Evolutionary conservation across 768 basidiomycete species (phyloP).

Genomic region (Candolleomyces eurysporus): DNA sequence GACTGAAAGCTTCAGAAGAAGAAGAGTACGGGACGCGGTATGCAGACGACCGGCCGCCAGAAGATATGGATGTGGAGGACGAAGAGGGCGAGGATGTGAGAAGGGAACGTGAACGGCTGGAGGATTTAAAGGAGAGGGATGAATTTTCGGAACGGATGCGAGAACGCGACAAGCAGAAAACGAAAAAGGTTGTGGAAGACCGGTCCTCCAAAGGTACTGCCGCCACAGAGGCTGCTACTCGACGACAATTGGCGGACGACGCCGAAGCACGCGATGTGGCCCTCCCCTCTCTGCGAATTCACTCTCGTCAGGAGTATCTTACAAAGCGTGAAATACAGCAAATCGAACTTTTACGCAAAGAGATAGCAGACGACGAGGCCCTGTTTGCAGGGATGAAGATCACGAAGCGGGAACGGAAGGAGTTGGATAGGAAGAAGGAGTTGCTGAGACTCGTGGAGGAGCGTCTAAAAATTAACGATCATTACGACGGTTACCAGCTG

Average conservation of each 20-base stretch:
- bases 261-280: conserved; percentile 50
- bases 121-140: conserved; percentile 86
- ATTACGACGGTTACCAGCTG: conserved; percentile 92
- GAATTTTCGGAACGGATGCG: conserved; percentile 89
- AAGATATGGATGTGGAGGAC: conserved; percentile 24
- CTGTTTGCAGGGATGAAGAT: conserved; percentile 90
- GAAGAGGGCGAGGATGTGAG: conserved; percentile 63
- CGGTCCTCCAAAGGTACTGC: conserved; percentile 75
- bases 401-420: conserved; percentile 75
- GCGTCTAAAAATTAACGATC: conserved; percentile 91
- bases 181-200: conserved; percentile 91
- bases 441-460: conserved; percentile 90
- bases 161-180: conserved; percentile 77
- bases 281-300: conserved; percentile 74
- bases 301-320: conserved; percentile 93
- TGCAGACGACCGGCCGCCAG: conserved; percentile 1
- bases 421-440: conserved; percentile 91
- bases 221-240: conserved; percentile 78
- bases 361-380: conserved; percentile 92
- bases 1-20: conserved; percentile 43
- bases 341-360: conserved; percentile 87
- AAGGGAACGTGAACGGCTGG: conserved; percentile 68
- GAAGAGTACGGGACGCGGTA: conserved; percentile 26
- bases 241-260: conserved; percentile 83
- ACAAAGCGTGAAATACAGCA: conserved; percentile 96